A percentile compares a stretch with the other conserved stretches of the same genome.
These are phyloP conservation scores for Durusdinium trenchii DNA, from an alignment of 73 alveolate species.

Conservation along the genomic window DNA sequence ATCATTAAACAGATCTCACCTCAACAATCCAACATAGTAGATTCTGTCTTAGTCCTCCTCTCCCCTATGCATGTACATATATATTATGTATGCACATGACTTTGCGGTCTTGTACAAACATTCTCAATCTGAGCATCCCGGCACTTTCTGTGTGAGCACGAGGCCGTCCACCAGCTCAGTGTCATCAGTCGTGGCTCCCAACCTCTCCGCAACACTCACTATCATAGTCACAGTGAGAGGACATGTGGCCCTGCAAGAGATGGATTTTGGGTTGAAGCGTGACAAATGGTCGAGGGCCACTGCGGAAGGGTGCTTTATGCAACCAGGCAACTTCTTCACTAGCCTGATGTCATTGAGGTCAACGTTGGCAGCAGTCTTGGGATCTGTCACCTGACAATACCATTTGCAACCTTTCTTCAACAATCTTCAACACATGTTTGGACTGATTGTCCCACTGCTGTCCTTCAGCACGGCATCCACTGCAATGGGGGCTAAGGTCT, in stretches of 20 bases:
- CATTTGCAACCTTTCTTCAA: neutral
- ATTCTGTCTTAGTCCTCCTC: too few relatives aligned
- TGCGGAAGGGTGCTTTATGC: neutral
- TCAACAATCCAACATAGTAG: too few relatives aligned
- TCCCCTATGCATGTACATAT: too few relatives aligned
- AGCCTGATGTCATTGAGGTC: constrained; percentile 99
- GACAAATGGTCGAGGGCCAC: neutral
- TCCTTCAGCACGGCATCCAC: constrained; percentile 99
- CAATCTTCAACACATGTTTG: neutral
- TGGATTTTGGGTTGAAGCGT: neutral
- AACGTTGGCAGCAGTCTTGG: constrained; percentile 98
- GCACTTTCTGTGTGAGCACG: constrained; percentile 98
- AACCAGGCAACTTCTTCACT: constrained; percentile 96
- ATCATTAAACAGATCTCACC: too few relatives aligned
- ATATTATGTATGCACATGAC: too few relatives aligned
- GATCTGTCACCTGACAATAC: constrained; percentile 96
- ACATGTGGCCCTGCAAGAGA: neutral
- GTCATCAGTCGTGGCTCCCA: constrained; percentile 99
- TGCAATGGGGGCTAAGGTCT: constrained; percentile 99
- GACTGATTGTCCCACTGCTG: neutral
- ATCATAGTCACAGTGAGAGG: too few relatives aligned
- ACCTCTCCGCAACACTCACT: too few relatives aligned
- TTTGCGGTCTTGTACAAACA: too few relatives aligned
- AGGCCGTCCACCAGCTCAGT: constrained; percentile 99
- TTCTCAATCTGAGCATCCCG: neutral